These are phyloP conservation scores for Aspergillus heteromorphus DNA, from an alignment of 495 filamentous ascomycete genomes.

Conservation along the genomic window DNA sequence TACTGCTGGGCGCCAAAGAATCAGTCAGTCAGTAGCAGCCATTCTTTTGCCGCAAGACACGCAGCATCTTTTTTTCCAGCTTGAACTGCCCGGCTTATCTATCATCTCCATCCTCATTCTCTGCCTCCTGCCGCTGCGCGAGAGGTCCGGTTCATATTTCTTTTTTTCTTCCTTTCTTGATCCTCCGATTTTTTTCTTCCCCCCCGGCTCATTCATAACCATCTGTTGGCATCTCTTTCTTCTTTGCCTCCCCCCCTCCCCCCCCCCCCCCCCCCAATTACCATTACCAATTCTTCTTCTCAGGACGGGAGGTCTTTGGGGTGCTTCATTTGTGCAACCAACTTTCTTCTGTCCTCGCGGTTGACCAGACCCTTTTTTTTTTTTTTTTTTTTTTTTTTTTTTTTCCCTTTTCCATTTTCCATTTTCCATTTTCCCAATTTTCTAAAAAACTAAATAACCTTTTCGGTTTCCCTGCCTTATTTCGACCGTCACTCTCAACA, in stretches of 20 bases:
- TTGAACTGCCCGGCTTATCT: slow-evolving; percentile 18
- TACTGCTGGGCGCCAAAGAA: neutral
- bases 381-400: slow-evolving; percentile 2
- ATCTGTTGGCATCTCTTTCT: neutral
- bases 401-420: no score
- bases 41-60: slow-evolving; percentile 14
- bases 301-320: neutral
- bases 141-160: neutral
- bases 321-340: slow-evolving; percentile 9
- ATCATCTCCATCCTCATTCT: slow-evolving; percentile 11
- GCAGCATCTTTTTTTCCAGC: slow-evolving; percentile 22
- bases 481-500: slow-evolving; percentile 10
- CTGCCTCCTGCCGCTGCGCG: slow-evolving; percentile 9
- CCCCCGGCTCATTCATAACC: neutral
- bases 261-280: no score
- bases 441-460: slow-evolving; percentile 4
- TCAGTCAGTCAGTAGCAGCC: no score
- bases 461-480: slow-evolving; percentile 5
- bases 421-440: no score
- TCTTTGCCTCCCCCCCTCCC: neutral
- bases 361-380: neutral
- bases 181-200: slow-evolving; percentile 4
- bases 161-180: slow-evolving; percentile 2
- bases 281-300: slow-evolving; percentile 7
- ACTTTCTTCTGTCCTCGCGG: neutral